Conservation (phyloP, 257 asterid species). For the Lycium barbarum region DNA sequence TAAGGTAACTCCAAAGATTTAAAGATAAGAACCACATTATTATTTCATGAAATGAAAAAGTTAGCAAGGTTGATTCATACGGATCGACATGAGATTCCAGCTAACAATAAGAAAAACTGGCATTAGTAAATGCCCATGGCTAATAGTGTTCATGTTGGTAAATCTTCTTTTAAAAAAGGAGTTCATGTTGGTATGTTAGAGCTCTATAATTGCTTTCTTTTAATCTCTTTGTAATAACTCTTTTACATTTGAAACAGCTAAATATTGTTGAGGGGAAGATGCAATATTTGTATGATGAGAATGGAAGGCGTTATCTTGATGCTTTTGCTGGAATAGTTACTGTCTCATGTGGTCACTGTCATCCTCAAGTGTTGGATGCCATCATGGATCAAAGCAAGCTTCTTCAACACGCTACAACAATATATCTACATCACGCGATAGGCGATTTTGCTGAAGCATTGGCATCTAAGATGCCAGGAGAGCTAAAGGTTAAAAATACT, state of each 20-base stretch:
- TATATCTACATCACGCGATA: conserved; percentile 89
- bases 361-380: conserved; percentile 77
- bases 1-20: background rate
- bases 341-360: conserved; percentile 97
- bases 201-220: background rate
- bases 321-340: conserved; percentile 98
- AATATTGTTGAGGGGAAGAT: conserved; percentile 96
- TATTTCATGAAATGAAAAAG: background rate
- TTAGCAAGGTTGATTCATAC: background rate
- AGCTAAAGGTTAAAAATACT: conserved; percentile 61
- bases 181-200: background rate
- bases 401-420: conserved; percentile 95
- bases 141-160: background rate
- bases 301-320: conserved; percentile 89
- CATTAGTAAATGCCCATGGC: background rate
- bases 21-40: background rate
- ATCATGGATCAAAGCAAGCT: conserved; percentile 82
- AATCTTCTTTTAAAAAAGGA: background rate
- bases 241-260: conserved; percentile 54
- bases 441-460: conserved; percentile 89
- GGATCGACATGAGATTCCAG: background rate
- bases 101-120: background rate
- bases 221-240: background rate
- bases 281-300: conserved; percentile 94
- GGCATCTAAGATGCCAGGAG: conserved; percentile 94